Conservation (phyloP, 139 green algal genomes). For the Closterium sp. region DNA sequence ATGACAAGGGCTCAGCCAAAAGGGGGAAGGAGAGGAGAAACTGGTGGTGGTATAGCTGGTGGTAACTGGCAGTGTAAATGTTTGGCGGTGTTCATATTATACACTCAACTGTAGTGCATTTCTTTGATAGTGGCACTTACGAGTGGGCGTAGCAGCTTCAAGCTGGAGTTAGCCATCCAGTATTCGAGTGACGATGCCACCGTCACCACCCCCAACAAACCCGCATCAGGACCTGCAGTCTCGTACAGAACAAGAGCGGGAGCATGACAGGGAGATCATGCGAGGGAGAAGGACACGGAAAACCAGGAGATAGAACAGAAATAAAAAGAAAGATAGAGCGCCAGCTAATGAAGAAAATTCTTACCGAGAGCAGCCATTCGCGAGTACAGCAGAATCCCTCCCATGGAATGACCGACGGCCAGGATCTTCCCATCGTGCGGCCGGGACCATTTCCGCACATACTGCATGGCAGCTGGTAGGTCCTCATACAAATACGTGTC, state of each 20-base stretch:
- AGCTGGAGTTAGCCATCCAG: conserved; percentile 16
- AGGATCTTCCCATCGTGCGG: conserved; percentile 44
- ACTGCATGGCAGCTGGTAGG: conserved; percentile 41
- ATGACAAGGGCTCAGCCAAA: too few species aligned
- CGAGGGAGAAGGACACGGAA: neutral
- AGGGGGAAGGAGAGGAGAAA: too few species aligned
- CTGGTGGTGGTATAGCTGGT: too few species aligned
- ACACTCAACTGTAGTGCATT: too few species aligned
- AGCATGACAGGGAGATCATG: too few species aligned
- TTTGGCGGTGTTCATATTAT: too few species aligned
- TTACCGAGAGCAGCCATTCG: conserved; percentile 2
- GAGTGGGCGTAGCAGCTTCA: conserved; percentile 43
- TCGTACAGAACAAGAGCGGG: neutral
- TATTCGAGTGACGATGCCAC: conserved; percentile 48
- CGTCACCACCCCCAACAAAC: conserved; percentile 22
- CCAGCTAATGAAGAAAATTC: neutral
- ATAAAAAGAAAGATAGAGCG: conserved; percentile 19
- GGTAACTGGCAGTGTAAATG: too few species aligned
- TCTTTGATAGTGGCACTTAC: neutral
- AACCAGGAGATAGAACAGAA: conserved; percentile 16
- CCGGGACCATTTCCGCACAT: conserved; percentile 12
- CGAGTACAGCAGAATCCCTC: conserved; percentile 46
- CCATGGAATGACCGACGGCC: conserved; percentile 52
- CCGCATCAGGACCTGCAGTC: neutral
- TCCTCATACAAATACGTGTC: conserved; percentile 50